Evolutionary conservation across 1,139 yeast genomes (phyloP), one percentile per base, ranked within the genome.

Genomic region (Taiozyma sp.): DNA sequence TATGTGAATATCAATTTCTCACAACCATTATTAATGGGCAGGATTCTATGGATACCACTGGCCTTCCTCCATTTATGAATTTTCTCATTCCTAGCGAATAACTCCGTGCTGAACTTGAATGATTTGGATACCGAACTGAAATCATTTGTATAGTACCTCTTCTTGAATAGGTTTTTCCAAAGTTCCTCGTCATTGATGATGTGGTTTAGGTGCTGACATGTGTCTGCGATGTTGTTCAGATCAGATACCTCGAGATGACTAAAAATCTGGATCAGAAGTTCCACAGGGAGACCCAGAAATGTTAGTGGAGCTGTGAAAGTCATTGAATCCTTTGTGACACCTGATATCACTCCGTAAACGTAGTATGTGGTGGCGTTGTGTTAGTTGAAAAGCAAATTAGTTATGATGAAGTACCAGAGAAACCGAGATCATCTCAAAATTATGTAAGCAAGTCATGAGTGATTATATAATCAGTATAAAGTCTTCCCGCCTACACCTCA

Each of bases 61-160:
- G 77, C 81, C 58, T 77, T 82, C 54, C 70, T 73, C 89, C 90
- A 84, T 52, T 69, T 73, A 51, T 74, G 74, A 30, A 72, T 53
- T 4, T 71, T 64, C 12, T 70, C 65, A 46, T 74, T 67, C 46
- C 91, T 66, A 29, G 71, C 70, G 44, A 80, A 71, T 58, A 81
- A 75, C 64, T 86, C 93, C 34, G 70, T 69, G 59, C 80, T 74
- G 79, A 83, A 85, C 45, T 68, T 67, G n/a, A 58, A 59, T 0
- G 85, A 76, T 32, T 76, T 70, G 0, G 86, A 72, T n/a, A 80
- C 68, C 1, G 86, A 76, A 4, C 90, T 83, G 63, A 86, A 85
- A 14, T 63, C 59, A 14, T 66, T 61, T 0, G 77, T 74, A 3
- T 76, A 73, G 57, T 79, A 79, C 49, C 72, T 73, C 28, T 72